phyloP scores from a whole-genome alignment of 2,329 filamentous ascomycete genomes.

The Paracamarosporium sp. region DNA sequence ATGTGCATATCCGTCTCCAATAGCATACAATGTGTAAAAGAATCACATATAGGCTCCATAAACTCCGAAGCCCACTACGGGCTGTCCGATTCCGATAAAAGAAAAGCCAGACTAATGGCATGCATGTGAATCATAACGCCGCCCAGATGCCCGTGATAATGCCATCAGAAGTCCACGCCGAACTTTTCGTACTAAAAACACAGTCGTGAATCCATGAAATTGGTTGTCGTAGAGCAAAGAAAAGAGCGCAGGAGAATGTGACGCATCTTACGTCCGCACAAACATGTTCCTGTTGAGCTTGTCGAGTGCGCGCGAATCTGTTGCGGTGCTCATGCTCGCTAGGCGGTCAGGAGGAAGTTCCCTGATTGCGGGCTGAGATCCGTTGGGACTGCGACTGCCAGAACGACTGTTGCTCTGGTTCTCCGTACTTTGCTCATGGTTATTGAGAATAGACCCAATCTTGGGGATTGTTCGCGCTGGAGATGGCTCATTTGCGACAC shows the following conservation, averaged over 20 bases:
- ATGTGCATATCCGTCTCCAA: not conserved
- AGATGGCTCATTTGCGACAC: slow-evolving; percentile 25
- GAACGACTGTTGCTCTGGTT: slow-evolving; percentile 46
- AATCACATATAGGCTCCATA: not conserved
- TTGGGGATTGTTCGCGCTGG: slow-evolving; percentile 56
- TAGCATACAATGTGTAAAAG: not conserved
- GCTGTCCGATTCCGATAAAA: not conserved
- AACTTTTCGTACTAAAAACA: slow-evolving; percentile 6
- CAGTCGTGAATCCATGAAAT: not conserved
- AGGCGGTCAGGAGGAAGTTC: slow-evolving; percentile 41
- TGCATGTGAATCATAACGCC: slow-evolving; percentile 26
- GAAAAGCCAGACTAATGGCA: not conserved
- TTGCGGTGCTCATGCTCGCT: slow-evolving; percentile 39
- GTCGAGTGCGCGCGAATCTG: slow-evolving; percentile 38
- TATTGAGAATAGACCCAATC: slow-evolving; percentile 41
- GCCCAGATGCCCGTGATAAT: slow-evolving; percentile 27
- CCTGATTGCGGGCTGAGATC: slow-evolving; percentile 33
- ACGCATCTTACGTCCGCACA: slow-evolving; percentile 28
- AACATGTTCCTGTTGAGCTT: slow-evolving; percentile 43
- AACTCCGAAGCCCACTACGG: slow-evolving; percentile 8
- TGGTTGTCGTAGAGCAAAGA: not conserved
- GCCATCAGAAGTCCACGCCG: slow-evolving; percentile 9
- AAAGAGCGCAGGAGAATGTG: not conserved
- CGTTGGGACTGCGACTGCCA: slow-evolving; percentile 51
- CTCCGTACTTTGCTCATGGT: slow-evolving; percentile 33